Base-by-base conservation (phyloP, 192 early-diverging fungal species). In the Coemansia sp. region DNA sequence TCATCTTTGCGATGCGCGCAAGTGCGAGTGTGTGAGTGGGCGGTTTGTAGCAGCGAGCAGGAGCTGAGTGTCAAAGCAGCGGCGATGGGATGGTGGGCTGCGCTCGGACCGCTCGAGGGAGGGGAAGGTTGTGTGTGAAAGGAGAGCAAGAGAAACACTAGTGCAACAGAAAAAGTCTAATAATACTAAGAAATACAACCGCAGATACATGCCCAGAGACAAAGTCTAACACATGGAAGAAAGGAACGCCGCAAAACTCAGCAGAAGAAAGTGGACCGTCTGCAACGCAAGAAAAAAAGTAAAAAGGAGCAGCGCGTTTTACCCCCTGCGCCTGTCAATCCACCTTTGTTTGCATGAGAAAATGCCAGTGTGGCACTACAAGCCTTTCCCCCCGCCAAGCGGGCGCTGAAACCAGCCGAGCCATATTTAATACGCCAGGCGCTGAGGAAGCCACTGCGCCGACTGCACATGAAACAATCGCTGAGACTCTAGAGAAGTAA, bases 381-480 rank as follows among this genome's bases (percentile, higher is more conserved):
- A 12, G 4, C 12, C 25, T 6, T 28, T 12, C 16, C 52, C 50
- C 50, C 52, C 13, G 52, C 52, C 52, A 33, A 55, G 52, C 52
- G 16, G 52, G 13, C 52, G 31, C 52, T 55, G 52, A 55, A 55
- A 55, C 52, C 25, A n/a, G 52, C 7, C 28, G 52, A 18, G 52
- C 52, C 16, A n/a, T 31, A 16, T 26, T 28, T n/a, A n/a, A 34
- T 58, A n/a, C 57, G 39, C 41, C 42, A 43, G 50, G 45, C 36
- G 42, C 64, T 34, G 56, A 56, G 23, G 41, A 42, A 21, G 41
- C 47, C 33, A 59, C 20, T 20, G 18, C 33, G 59, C 68, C 23
- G 42, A 28, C 64, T 43, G 64, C 25, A 23, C 50, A 61, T 68
- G 62, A 74, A 36, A 74, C 72, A 74, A 74, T 60, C 34, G 38